Base-by-base conservation (phyloP, 805 yeast species). In the Spathaspora hagerdaliae region DNA sequence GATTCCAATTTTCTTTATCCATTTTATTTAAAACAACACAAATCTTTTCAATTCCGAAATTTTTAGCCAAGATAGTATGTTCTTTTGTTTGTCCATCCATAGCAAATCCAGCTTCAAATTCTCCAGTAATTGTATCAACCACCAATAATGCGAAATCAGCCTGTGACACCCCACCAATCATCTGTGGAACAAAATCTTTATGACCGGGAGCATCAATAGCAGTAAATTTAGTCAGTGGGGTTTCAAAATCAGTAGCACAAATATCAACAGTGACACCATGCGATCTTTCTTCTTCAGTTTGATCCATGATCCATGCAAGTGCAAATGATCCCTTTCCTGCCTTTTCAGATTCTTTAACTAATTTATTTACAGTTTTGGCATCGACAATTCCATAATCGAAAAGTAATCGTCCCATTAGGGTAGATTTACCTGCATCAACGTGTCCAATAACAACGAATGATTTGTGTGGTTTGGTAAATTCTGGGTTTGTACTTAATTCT, bases 131-230 rank as follows among this genome's bases (percentile, higher is more conserved):
- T 2, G 87, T 61, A 59, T 87, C 95, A 14, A 87, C 79, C 9
- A 87, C 87, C 35, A 86, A 69, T 13, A 87, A 69, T 0, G 91
- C 91, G 37, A 82, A 61, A 55, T 87, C 94, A 0, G 94, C 91
- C 56, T 85, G 90, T 2, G 85, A 67, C 1, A 87, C 85, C 27
- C 95, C 95, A 27, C 87, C 85, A 52, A 87, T 85, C 89, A 87
- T 85, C 55, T 85, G 87, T 4, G 95, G 95, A 31, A 87, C 86
- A 61, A 84, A 87, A 56, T 87, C 94, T 49, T 75, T 73, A 62
- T 87, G 95, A 0, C 95, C 95, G 0, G 95, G 95, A 0, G 95
- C 90, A 65, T 87, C 95, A 45, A 87, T 79, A 5, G 89, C 83
- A 0, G 88, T 82, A 59, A 83, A 85, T 40, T 73, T 64, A 6